Evolutionary conservation across 1,284 basidiomycete species (phyloP).

Genomic region (Ustilago nuda): DNA sequence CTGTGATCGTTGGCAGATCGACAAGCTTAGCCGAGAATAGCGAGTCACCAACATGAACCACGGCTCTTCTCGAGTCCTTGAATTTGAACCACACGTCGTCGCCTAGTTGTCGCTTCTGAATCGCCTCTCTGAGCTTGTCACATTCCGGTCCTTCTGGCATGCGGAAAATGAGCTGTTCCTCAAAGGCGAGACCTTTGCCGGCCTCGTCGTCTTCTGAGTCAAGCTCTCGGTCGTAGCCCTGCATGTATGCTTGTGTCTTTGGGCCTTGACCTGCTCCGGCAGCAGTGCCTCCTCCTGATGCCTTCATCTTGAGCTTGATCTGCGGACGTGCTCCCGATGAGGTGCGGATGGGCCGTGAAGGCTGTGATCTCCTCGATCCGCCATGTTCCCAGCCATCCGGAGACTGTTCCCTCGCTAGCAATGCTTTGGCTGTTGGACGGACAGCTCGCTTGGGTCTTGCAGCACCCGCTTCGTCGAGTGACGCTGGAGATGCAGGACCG

Average conservation of each 20-base stretch:
- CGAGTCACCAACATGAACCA: slow-evolving; percentile 86
- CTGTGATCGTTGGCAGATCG: slow-evolving; percentile 92
- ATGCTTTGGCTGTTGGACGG: slow-evolving; percentile 45
- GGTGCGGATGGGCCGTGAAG: slow-evolving; percentile 40
- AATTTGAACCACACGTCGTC: slow-evolving; percentile 97
- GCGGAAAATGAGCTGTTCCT: slow-evolving; percentile 95
- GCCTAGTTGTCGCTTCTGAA: slow-evolving; percentile 79
- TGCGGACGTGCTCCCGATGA: slow-evolving; percentile 47
- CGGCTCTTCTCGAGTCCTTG: slow-evolving; percentile 91
- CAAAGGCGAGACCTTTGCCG: slow-evolving; percentile 78
- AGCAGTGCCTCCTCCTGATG: slow-evolving; percentile 43
- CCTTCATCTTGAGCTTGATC: slow-evolving; percentile 56
- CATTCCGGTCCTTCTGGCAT: slow-evolving; percentile 81
- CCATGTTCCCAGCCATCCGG: slow-evolving; percentile 53
- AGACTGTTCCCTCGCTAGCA: slow-evolving; percentile 48
- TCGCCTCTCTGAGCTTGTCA: slow-evolving; percentile 72
- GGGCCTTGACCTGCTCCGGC: slow-evolving; percentile 52
- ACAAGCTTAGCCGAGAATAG: slow-evolving; percentile 92
- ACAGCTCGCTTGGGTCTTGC: slow-evolving; percentile 43
- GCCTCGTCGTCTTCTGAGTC: slow-evolving; percentile 91
- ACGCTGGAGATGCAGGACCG: slow-evolving; percentile 37
- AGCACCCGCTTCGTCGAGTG: slow-evolving; percentile 9
- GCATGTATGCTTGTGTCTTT: slow-evolving; percentile 68
- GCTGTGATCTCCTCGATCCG: slow-evolving; percentile 24
- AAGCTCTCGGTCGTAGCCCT: slow-evolving; percentile 81